Base-by-base conservation (phyloP, 306 rosid species). In the Oxytropis ochrocephala region DNA sequence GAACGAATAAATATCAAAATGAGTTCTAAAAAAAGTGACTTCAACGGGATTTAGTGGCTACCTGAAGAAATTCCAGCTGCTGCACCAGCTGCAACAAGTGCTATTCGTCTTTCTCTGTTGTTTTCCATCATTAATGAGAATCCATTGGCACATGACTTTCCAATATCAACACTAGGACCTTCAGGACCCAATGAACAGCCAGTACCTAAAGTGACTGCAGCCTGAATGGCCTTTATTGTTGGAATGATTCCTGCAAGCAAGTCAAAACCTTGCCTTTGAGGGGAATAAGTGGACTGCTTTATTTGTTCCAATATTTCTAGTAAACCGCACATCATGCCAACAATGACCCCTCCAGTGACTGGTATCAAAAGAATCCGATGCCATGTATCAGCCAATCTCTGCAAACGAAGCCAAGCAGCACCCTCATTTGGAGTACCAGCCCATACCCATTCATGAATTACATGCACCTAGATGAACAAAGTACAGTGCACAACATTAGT, bases 171-270 rank as follows among this genome's bases (percentile, higher is more conserved):
- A 65, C 99, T 94, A 35, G 99, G 99, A 53, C 99, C 99, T 84
- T 94, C 97, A 32, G 99, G 99, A 78, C 99, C 99, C 87, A 94
- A 84, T 29, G 99, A 94, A 81, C 99, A 85, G 54, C 99, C 99
- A 57, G 99, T 91, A 67, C 97, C 97, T 64, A 94, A 75, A 78
- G 97, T 87, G 44, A 94, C 74, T 57, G 99, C 97, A 8, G 99
- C 99, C 80, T 94, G 99, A 75, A 94, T 75, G 54, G 97, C 99
- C 86, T 88, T 94, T 68, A 94, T 79, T 1, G 87, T 87, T 7
- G 97, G 97, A 62, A 84, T 85, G 66, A 90, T 84, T 71, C 91
- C 99, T 33, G 92, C 79, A 76, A 94, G 86, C 54, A 94, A 69
- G 83, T 91, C 95, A 83, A 91, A 87, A 56, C 99, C 96, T 63